Conservation (phyloP, 768 basidiomycete species). For the Lentinula sp. region DNA sequence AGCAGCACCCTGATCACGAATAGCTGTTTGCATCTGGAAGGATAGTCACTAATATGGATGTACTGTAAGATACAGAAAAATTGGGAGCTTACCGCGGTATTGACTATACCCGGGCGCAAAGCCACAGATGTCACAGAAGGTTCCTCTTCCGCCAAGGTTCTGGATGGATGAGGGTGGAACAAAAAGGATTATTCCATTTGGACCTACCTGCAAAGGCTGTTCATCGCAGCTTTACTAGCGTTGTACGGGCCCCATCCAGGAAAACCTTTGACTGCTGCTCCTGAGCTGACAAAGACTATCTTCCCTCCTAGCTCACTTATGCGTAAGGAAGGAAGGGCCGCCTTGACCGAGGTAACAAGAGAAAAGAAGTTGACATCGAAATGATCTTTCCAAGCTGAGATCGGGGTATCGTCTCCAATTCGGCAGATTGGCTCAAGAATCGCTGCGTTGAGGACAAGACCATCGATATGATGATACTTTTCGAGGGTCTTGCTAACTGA, state of each 20-base stretch:
- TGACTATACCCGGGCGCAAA: slow-evolving; percentile 82
- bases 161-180: slow-evolving; percentile 17
- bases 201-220: slow-evolving; percentile 68
- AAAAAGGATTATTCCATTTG: neutral
- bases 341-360: slow-evolving; percentile 61
- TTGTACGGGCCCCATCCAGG: slow-evolving; percentile 80
- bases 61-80: neutral
- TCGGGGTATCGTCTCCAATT: slow-evolving; percentile 41
- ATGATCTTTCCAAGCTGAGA: slow-evolving; percentile 60
- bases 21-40: slow-evolving; percentile 60
- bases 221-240: slow-evolving; percentile 86
- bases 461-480: slow-evolving; percentile 64
- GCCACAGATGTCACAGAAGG: slow-evolving; percentile 68
- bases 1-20: slow-evolving; percentile 44
- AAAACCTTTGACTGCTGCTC: slow-evolving; percentile 64
- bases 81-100: slow-evolving; percentile 54
- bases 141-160: slow-evolving; percentile 84
- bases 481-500: slow-evolving; percentile 49
- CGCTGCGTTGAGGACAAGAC: slow-evolving; percentile 82
- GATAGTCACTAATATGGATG: too few species aligned
- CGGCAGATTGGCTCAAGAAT: slow-evolving; percentile 64
- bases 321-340: slow-evolving; percentile 64
- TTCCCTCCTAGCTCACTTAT: slow-evolving; percentile 51
- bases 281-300: slow-evolving; percentile 82
- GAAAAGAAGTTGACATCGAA: slow-evolving; percentile 91